phyloP scores from a whole-genome alignment of 2,329 filamentous ascomycete species.

The Hymenoscyphus linearis region DNA sequence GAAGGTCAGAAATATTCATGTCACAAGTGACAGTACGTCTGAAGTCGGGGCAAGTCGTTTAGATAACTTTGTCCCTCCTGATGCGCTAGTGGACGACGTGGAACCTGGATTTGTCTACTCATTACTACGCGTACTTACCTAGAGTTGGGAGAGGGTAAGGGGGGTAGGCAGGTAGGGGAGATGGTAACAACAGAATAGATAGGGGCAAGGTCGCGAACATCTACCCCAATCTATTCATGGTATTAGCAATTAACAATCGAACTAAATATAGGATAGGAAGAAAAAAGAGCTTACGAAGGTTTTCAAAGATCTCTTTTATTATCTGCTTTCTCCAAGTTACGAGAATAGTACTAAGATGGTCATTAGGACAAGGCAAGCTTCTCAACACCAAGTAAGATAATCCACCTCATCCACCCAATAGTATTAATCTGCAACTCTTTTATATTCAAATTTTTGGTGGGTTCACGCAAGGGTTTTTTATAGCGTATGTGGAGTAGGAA shows the following conservation, averaged over 20 bases:
- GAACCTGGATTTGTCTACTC: constrained; percentile 27
- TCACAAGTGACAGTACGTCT: too few relatives aligned
- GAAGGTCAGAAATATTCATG: background rate
- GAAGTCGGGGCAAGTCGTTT: too few relatives aligned
- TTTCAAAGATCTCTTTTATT: background rate
- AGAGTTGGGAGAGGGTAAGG: too few relatives aligned
- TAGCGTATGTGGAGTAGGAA: background rate
- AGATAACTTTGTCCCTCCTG: too few relatives aligned
- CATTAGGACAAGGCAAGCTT: background rate
- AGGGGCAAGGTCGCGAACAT: constrained; percentile 57
- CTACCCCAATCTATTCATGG: constrained; percentile 45
- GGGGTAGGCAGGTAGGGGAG: too few relatives aligned
- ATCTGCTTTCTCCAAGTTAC: background rate
- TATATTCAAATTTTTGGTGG: background rate
- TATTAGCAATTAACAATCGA: background rate
- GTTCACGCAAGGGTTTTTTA: background rate
- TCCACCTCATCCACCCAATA: background rate
- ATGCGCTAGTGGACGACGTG: background rate
- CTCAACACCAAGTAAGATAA: background rate
- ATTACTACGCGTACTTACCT: constrained; percentile 28
- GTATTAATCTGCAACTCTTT: background rate
- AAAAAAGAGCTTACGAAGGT: constrained; percentile 29
- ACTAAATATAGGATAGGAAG: background rate
- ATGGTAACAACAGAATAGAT: too few relatives aligned
- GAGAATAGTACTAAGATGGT: background rate